phyloP scores from a whole-genome alignment of 192 early-diverging fungal genomes.

The Entophlyctis luteolus region DNA sequence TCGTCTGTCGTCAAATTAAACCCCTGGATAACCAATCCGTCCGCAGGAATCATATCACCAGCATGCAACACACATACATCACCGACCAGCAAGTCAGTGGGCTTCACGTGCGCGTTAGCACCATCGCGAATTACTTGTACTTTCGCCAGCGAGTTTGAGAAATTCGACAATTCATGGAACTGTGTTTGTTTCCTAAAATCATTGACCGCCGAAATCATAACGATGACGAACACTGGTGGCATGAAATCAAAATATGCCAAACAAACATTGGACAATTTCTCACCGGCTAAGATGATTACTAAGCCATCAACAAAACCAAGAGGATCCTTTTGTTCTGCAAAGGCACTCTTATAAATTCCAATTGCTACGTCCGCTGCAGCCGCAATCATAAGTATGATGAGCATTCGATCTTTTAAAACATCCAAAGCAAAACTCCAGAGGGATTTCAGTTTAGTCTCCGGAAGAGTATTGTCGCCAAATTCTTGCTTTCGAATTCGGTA shows the following conservation, averaged over 20 bases:
- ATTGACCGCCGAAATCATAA: constrained; percentile 85
- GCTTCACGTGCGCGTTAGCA: constrained; percentile 65
- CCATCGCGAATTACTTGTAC: constrained; percentile 68
- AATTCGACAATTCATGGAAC: constrained; percentile 50
- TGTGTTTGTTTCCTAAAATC: constrained; percentile 53
- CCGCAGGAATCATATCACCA: constrained; percentile 93
- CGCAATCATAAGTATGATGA: constrained; percentile 84
- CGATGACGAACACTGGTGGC: constrained; percentile 71
- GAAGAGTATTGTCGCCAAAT: constrained; percentile 46
- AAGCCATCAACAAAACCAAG: constrained; percentile 61
- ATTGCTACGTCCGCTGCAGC: constrained; percentile 76
- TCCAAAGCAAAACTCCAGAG: constrained; percentile 41
- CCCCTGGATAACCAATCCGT: constrained; percentile 75
- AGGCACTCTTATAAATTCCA: constrained; percentile 78
- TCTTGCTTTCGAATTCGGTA: not conserved
- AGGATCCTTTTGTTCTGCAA: constrained; percentile 59
- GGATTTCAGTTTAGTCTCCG: constrained; percentile 26
- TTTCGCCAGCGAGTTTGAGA: constrained; percentile 32
- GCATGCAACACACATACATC: constrained; percentile 83
- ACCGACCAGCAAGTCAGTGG: constrained; percentile 81
- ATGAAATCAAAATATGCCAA: constrained; percentile 51
- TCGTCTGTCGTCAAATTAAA: constrained; percentile 87
- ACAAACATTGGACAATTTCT: constrained; percentile 2
- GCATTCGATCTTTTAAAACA: constrained; percentile 49
- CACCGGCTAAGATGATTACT: constrained; percentile 72